Evolutionary conservation across 2,329 filamentous ascomycete genomes (phyloP), one percentile per base, ranked within the genome.

Genomic region (Thelonectria olida): DNA sequence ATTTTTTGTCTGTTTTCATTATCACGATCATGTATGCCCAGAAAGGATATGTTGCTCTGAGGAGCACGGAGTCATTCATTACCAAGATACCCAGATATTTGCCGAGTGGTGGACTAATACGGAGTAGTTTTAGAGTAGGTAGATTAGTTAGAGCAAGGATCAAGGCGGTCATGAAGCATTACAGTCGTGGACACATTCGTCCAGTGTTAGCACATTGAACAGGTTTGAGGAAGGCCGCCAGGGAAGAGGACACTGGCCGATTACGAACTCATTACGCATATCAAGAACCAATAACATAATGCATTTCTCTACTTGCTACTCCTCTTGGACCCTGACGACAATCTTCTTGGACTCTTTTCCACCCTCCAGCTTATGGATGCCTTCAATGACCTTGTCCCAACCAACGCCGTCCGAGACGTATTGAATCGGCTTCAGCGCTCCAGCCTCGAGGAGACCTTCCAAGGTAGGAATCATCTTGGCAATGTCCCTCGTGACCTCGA

Each of bases 291-390:
- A 34, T 34, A 34, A 34, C n/a, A n/a, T 34, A 34, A 34, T 34
- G 13, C 31, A 34, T 13, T 2, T 34, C n/a, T 34, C 13, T 34
- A 34, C 2, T 34, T 34, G 12, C 50, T 36, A 67, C 19, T 68
- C 61, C 1, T 50, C 28, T 20, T 68, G 56, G 2, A 50, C 50
- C 15, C 45, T 63, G 6, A 73, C 70, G 9, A 74, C 67, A 31
- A 73, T 57, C 64, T 74, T 74, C 61, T 73, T 75, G 1, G 45
- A 50, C 8, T 57, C 36, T 53, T 72, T 69, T 2, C 73, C 72
- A 3, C 27, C 8, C 27, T 68, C 56, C 8, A 67, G 34, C 7
- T 71, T 64, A 5, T 68, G 62, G 4, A 67, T 64, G 2, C 55
- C 64, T 19, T 72, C 53, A 1, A 67, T 72, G 5, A 69, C 56